phyloP scores from a whole-genome alignment of 2,329 filamentous ascomycete species.

The Trichoderma sp. region DNA sequence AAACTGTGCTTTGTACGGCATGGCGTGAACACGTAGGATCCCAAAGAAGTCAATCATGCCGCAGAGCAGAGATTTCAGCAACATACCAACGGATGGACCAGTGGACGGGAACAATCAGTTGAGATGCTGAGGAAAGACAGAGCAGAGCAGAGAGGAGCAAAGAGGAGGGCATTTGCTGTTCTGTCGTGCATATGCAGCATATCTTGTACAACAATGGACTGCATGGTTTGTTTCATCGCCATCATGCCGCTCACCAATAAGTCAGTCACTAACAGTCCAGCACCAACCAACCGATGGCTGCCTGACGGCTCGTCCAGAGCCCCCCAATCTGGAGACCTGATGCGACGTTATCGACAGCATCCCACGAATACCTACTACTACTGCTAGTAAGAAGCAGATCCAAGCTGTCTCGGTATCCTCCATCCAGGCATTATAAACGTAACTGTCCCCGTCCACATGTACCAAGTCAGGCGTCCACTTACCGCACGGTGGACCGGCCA shows the following conservation, averaged over 20 bases:
- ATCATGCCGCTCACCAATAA: not conserved
- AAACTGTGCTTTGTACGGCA: not conserved
- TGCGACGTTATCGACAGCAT: not conserved
- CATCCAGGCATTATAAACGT: not conserved
- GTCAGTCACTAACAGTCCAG: not conserved
- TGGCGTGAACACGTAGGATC: conserved; percentile 24
- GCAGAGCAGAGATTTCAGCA: not conserved
- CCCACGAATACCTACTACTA: too few relatives aligned
- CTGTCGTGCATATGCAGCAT: conserved; percentile 9
- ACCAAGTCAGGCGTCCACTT: not conserved
- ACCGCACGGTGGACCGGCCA: conserved; percentile 10
- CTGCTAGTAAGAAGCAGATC: not conserved
- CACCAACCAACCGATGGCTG: conserved; percentile 2
- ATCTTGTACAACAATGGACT: conserved; percentile 23
- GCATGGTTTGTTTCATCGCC: conserved; percentile 14
- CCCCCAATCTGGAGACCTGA: not conserved
- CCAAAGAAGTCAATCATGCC: conserved; percentile 1
- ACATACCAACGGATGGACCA: not conserved
- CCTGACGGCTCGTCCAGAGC: conserved; percentile 2
- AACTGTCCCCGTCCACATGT: not conserved
- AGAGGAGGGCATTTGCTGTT: not conserved
- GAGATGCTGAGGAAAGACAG: not conserved
- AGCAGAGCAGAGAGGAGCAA: not conserved
- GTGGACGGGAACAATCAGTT: not conserved
- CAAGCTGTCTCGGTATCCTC: not conserved